Percentiles rank a stretch among this genome's conserved stretches.
Conservation (phyloP, 768 basidiomycete genomes). For the Collybia mongolica region DNA sequence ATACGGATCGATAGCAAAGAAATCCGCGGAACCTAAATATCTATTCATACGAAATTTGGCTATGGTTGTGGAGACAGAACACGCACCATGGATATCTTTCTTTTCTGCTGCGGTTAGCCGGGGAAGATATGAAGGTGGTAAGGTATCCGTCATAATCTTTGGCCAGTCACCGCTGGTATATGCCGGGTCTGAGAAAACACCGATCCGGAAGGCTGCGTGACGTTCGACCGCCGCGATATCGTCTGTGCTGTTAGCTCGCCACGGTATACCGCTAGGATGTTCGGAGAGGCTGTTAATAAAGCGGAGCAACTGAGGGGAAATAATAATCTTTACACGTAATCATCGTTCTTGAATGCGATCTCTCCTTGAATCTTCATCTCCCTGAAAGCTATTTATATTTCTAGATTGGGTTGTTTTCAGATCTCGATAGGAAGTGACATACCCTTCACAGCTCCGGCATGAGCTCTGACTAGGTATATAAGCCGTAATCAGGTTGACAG, state of each 20-base stretch:
- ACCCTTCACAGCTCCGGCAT: constrained; percentile 53
- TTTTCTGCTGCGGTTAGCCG: constrained; percentile 31
- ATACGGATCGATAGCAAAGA: constrained; percentile 52
- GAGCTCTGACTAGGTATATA: constrained; percentile 37
- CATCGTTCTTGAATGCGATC: constrained; percentile 54
- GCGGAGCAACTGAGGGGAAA: background rate
- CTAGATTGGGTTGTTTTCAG: background rate
- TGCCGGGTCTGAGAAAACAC: constrained; percentile 47
- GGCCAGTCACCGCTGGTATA: constrained; percentile 56
- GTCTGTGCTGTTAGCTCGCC: constrained; percentile 42
- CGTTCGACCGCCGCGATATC: constrained; percentile 45
- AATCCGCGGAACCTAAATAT: constrained; percentile 44
- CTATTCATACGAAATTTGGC: too few species aligned
- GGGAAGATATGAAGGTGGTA: constrained; percentile 45
- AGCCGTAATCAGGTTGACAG: background rate
- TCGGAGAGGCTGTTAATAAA: background rate
- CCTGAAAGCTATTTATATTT: constrained; percentile 33
- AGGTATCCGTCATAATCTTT: constrained; percentile 43
- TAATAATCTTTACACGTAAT: constrained; percentile 35
- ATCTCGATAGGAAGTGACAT: background rate
- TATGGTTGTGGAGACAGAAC: too few species aligned
- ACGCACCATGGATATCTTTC: too few species aligned
- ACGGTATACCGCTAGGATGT: constrained; percentile 38
- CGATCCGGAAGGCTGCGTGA: constrained; percentile 50
- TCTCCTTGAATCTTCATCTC: constrained; percentile 45